Conservation (phyloP, 495 filamentous ascomycete species). For the Aspergillus leporis region DNA sequence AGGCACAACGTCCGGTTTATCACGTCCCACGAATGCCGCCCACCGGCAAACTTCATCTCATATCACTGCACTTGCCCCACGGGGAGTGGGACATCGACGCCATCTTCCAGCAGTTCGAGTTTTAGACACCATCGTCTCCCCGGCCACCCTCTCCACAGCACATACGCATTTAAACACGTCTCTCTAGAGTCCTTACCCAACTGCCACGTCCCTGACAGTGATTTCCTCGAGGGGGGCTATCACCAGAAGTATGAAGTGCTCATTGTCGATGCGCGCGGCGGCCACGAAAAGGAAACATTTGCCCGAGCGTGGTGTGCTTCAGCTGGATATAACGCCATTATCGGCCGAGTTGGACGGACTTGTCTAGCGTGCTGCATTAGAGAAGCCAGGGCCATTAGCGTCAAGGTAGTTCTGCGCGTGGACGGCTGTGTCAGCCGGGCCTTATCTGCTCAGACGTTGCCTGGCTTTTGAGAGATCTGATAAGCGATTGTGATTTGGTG, state of each 20-base stretch:
- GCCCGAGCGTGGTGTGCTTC: constrained; percentile 69
- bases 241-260: constrained; percentile 44
- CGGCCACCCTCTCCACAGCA: constrained; percentile 67
- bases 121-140: constrained; percentile 29
- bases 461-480: background rate
- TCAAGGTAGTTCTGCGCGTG: constrained; percentile 64
- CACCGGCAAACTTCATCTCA: constrained; percentile 44
- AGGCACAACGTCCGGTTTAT: constrained; percentile 66
- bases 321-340: constrained; percentile 65
- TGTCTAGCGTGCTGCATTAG: constrained; percentile 70
- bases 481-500: background rate
- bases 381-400: constrained; percentile 66
- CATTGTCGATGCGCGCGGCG: constrained; percentile 50
- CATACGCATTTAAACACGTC: constrained; percentile 57
- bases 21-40: constrained; percentile 63
- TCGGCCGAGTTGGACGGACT: constrained; percentile 61
- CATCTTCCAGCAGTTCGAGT: constrained; percentile 11
- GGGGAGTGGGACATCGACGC: constrained; percentile 37
- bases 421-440: constrained; percentile 13
- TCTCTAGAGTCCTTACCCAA: constrained; percentile 52
- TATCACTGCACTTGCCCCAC: constrained; percentile 42
- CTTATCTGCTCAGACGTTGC: constrained; percentile 9
- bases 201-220: constrained; percentile 8
- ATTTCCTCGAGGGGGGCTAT: constrained; percentile 9
- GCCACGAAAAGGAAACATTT: constrained; percentile 61